Conservation (phyloP, 179 eudicot species). For the Sideroxylon spinosum region DNA sequence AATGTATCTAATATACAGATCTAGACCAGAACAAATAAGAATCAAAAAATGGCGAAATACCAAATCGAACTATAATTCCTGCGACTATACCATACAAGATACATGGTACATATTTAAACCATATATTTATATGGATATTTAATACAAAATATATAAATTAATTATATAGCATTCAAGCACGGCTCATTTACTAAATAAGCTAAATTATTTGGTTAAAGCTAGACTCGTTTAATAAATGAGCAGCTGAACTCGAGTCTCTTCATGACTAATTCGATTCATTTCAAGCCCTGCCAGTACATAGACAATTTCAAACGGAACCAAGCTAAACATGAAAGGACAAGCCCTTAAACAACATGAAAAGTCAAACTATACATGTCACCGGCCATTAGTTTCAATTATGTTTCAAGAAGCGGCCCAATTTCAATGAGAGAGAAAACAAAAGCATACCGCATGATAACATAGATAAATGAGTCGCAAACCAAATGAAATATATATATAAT, state of each 20-base stretch:
- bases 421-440: neutral
- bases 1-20: neutral
- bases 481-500: neutral
- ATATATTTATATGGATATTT: no score
- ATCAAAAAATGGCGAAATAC: no score
- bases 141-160: no score
- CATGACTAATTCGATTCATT: no score
- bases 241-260: no score
- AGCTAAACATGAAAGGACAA: constrained; percentile 52
- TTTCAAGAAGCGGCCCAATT: neutral
- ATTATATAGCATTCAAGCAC: no score
- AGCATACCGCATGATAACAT: neutral
- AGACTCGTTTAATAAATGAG: neutral
- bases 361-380: neutral
- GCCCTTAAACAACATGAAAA: neutral
- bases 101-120: no score
- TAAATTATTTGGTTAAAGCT: neutral
- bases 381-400: neutral
- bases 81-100: no score
- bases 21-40: neutral
- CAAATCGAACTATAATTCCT: no score
- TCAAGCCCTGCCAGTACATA: neutral
- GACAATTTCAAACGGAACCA: no score
- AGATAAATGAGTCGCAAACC: neutral
- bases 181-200: no score